Conservation (phyloP, 2,329 filamentous ascomycete genomes). For the Bimuria novae-zelandiae region DNA sequence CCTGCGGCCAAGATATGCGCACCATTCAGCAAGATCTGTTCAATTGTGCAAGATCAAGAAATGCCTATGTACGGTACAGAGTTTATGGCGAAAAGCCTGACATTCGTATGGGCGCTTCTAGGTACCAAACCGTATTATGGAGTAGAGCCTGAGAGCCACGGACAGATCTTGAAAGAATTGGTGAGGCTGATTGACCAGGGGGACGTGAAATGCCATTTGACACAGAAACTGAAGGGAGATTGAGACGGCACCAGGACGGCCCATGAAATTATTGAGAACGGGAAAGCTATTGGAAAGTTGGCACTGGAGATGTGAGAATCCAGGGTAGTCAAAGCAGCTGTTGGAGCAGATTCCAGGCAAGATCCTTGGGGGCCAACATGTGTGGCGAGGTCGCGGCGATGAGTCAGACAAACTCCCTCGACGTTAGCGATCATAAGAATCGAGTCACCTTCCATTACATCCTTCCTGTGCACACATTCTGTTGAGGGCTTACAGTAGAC, state of each 20-base stretch:
- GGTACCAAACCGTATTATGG: constrained; percentile 50
- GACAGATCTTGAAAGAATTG: constrained; percentile 47
- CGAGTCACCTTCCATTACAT: too few species aligned
- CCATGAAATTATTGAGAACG: constrained; percentile 46
- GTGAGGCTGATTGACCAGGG: constrained; percentile 42
- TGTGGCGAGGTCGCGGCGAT: too few species aligned
- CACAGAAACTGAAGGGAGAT: constrained; percentile 42
- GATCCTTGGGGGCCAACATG: too few species aligned
- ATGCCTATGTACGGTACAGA: constrained; percentile 52
- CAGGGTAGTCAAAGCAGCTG: neutral
- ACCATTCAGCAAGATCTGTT: constrained; percentile 53
- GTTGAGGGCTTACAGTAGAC: too few species aligned
- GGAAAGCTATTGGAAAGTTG: constrained; percentile 47
- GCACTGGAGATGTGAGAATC: constrained; percentile 13
- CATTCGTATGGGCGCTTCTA: constrained; percentile 50
- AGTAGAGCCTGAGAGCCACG: constrained; percentile 47
- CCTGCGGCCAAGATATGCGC: constrained; percentile 47
- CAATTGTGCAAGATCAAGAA: constrained; percentile 51
- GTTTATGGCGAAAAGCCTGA: constrained; percentile 53
- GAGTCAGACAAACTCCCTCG: neutral
- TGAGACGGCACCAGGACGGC: constrained; percentile 47
- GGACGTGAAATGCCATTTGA: constrained; percentile 47
- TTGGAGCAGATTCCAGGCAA: neutral
- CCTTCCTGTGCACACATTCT: too few species aligned
- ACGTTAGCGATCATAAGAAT: too few species aligned